A percentile compares a stretch with the other conserved stretches of the same genome.
phyloP scores from a whole-genome alignment of 495 filamentous ascomycete genomes.

The Aspergillus sparsus region DNA sequence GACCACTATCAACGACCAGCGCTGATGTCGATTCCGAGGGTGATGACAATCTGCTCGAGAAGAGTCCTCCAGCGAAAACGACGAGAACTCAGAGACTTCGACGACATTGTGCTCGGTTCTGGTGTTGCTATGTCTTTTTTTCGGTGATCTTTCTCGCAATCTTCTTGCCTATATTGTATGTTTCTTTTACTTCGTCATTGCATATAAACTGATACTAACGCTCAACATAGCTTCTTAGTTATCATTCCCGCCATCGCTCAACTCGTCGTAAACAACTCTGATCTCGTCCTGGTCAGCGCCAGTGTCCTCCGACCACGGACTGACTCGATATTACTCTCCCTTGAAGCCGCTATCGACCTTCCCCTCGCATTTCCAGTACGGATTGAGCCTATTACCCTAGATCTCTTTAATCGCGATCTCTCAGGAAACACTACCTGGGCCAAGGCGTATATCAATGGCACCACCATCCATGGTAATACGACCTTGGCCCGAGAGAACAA shows the following conservation, averaged over 20 bases:
- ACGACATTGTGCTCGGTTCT: slow-evolving; percentile 46
- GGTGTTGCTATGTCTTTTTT: slow-evolving; percentile 41
- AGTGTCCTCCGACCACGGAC: slow-evolving; percentile 37
- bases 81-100: slow-evolving; percentile 31
- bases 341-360: slow-evolving; percentile 40
- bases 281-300: slow-evolving; percentile 40
- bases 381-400: slow-evolving; percentile 39
- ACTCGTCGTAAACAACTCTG: slow-evolving; percentile 40
- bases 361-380: slow-evolving; percentile 39
- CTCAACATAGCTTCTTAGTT: slow-evolving; percentile 38
- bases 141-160: slow-evolving; percentile 42
- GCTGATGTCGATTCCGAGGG: slow-evolving; percentile 29
- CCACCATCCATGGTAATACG: slow-evolving; percentile 37
- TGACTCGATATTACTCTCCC: slow-evolving; percentile 34
- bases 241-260: slow-evolving; percentile 48
- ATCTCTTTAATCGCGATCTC: slow-evolving; percentile 35
- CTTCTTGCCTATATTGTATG: slow-evolving; percentile 44
- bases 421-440: slow-evolving; percentile 32
- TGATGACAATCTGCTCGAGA: slow-evolving; percentile 34
- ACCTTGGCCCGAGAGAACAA: slow-evolving; percentile 32
- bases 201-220: neutral
- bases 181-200: neutral
- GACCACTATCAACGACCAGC: slow-evolving; percentile 31
- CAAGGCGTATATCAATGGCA: slow-evolving; percentile 28
- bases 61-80: slow-evolving; percentile 17